These are phyloP conservation scores for Ascosphaera aggregata DNA, from an alignment of 2,329 filamentous ascomycete species.

Conservation along the genomic window DNA sequence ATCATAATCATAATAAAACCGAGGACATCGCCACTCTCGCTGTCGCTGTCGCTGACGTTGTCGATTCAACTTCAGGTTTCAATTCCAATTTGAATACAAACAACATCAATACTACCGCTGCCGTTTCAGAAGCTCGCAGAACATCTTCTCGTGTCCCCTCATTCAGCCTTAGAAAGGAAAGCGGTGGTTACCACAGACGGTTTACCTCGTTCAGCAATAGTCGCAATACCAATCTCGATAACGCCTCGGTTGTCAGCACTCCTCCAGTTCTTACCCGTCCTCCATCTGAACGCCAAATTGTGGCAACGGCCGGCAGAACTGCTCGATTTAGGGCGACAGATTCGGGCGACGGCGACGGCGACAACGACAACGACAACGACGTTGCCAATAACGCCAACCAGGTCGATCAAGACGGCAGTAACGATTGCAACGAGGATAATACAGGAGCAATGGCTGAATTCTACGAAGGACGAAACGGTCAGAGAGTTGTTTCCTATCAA, in stretches of 20 bases:
- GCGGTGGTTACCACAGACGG: neutral
- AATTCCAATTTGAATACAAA: too few relatives aligned
- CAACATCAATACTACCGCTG: too few relatives aligned
- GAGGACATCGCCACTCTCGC: too few relatives aligned
- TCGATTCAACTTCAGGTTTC: too few relatives aligned
- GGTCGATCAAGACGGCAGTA: too few relatives aligned
- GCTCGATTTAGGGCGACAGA: neutral
- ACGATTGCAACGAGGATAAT: too few relatives aligned
- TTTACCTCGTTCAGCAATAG: neutral
- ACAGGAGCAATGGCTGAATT: constrained; percentile 9
- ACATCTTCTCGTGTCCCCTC: neutral
- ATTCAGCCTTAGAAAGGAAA: neutral
- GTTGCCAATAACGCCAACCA: too few relatives aligned
- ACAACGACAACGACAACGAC: too few relatives aligned
- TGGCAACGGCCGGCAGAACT: neutral
- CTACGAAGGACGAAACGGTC: constrained; percentile 8
- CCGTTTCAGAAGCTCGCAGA: neutral
- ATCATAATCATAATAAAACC: too few relatives aligned
- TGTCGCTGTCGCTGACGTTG: too few relatives aligned
- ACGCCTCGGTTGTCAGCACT: neutral
- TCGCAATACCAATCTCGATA: neutral
- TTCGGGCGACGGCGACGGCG: constrained; percentile 4
- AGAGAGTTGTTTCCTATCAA: constrained; percentile 4
- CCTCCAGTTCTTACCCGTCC: neutral
- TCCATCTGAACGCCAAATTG: neutral